These are phyloP conservation scores for Straminergon stramineum DNA, from an alignment of 225 moss, liverwort and hornwort species.

Conservation along the genomic window DNA sequence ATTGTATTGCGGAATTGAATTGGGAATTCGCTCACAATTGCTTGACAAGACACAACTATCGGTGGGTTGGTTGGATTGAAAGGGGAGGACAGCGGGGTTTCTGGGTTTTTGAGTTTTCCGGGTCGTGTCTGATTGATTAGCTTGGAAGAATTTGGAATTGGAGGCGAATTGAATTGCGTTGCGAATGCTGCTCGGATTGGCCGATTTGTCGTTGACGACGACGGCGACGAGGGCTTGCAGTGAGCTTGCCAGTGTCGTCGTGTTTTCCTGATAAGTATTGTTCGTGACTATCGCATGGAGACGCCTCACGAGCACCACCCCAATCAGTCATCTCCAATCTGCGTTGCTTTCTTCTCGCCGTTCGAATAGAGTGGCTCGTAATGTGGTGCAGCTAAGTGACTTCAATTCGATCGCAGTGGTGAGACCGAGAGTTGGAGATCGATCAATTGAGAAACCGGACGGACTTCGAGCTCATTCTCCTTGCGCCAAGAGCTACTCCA, in stretches of 20 bases:
- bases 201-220: neutral
- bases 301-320: neutral
- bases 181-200: neutral
- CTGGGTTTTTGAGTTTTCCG: neutral
- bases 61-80: neutral
- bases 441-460: neutral
- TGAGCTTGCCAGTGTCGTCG: neutral
- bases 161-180: neutral
- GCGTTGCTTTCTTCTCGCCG: neutral
- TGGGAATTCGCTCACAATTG: neutral
- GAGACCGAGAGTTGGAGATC: neutral
- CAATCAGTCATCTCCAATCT: neutral
- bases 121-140: neutral
- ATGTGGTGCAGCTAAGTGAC: neutral
- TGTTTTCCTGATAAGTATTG: neutral
- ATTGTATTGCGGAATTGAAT: neutral
- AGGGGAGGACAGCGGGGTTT: neutral
- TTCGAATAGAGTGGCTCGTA: neutral
- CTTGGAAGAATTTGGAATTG: neutral
- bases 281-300: neutral
- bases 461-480: neutral
- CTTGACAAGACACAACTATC: neutral
- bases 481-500: conserved; percentile 5
- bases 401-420: neutral
- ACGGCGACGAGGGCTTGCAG: too few relatives aligned